Percentiles rank a stretch among this genome's conserved stretches.
phyloP scores from a whole-genome alignment of 1,284 basidiomycete species.

The Irpex rosettiformis region DNA sequence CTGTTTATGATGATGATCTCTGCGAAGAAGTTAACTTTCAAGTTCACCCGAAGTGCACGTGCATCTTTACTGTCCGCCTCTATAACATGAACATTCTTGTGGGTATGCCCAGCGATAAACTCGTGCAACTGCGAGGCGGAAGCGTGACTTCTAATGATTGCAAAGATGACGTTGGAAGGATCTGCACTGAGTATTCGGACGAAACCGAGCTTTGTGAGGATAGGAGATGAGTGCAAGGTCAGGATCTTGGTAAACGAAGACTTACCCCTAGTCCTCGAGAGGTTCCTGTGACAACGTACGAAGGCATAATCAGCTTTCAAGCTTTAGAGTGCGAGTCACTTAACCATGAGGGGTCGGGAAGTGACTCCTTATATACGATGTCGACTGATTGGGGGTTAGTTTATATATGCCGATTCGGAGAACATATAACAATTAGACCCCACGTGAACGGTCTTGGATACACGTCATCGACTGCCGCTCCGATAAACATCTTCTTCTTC shows the following conservation, averaged over 20 bases:
- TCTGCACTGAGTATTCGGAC: constrained; percentile 27
- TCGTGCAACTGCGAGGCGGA: constrained; percentile 16
- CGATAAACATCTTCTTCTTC: no score
- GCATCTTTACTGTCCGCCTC: constrained; percentile 19
- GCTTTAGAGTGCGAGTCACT: no score
- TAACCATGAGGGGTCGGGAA: no score
- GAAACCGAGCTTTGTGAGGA: constrained; percentile 24
- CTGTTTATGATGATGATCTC: not conserved
- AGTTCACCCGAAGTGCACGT: constrained; percentile 19
- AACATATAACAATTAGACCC: no score
- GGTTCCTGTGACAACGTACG: not conserved
- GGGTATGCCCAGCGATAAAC: constrained; percentile 17
- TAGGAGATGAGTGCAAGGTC: constrained; percentile 27
- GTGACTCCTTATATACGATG: no score
- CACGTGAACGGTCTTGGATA: no score
- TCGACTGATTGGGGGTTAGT: no score
- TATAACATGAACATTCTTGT: constrained; percentile 24
- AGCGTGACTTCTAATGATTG: constrained; percentile 22
- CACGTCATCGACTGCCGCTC: no score
- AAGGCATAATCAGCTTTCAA: no score
- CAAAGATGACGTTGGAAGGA: constrained; percentile 25
- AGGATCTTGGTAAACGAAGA: not conserved
- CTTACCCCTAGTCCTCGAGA: not conserved
- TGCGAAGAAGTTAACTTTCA: not conserved
- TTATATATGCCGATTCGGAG: no score